Conservation (phyloP, 192 early-diverging fungal genomes). For the Coemansia guatemalensis region DNA sequence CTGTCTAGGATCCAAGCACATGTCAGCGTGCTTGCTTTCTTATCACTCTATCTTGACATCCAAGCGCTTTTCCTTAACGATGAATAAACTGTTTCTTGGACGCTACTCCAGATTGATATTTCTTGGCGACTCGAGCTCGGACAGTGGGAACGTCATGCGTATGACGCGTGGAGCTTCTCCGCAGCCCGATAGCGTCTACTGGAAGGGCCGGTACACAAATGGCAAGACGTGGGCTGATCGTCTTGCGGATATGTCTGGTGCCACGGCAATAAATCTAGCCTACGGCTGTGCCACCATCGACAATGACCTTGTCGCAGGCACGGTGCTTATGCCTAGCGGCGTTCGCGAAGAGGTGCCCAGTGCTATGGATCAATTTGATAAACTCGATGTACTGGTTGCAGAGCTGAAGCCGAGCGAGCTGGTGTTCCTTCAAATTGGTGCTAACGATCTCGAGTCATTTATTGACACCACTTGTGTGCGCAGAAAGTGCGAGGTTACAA, state of each 20-base stretch:
- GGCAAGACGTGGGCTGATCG: constrained; percentile 44
- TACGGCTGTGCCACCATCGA: constrained; percentile 50
- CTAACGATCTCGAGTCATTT: constrained; percentile 50
- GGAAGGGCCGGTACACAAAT: constrained; percentile 42
- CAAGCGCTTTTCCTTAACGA: neutral
- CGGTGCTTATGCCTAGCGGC: constrained; percentile 33
- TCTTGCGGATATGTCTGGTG: constrained; percentile 15
- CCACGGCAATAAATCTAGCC: constrained; percentile 24
- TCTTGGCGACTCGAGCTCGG: constrained; percentile 48
- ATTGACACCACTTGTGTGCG: constrained; percentile 12
- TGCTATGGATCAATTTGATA: constrained; percentile 20
- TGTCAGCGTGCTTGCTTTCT: neutral
- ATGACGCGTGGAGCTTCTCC: constrained; percentile 33
- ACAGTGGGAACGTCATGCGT: constrained; percentile 45
- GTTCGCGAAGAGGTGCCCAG: constrained; percentile 31
- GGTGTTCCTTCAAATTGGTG: constrained; percentile 45
- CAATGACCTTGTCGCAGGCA: constrained; percentile 33
- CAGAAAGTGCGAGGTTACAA: constrained; percentile 23
- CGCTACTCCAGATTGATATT: constrained; percentile 35
- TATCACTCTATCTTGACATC: neutral
- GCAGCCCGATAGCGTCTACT: constrained; percentile 23
- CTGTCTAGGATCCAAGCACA: neutral
- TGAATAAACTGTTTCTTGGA: constrained; percentile 13
- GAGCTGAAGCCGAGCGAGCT: constrained; percentile 23
- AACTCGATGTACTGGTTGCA: constrained; percentile 9